Percentiles rank a stretch among this genome's conserved stretches.
Conservation (phyloP, 2,329 filamentous ascomycete genomes). For the Endoconidiophora polonica region DNA sequence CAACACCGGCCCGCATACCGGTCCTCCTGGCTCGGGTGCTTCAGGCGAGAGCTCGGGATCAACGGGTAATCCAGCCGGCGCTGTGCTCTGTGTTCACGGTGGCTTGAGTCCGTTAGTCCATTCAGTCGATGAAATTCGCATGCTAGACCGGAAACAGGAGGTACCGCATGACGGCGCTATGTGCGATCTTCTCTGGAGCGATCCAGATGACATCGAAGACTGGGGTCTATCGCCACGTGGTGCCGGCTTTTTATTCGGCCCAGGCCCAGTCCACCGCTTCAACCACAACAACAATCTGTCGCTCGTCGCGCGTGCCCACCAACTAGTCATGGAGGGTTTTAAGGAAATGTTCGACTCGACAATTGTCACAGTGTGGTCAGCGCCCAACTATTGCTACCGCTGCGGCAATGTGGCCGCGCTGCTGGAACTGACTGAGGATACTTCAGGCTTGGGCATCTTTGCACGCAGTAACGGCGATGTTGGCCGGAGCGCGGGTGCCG, state of each 20-base stretch:
- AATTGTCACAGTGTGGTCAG: slow-evolving; percentile 98
- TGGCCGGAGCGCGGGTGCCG: slow-evolving; percentile 34
- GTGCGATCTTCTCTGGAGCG: slow-evolving; percentile 96
- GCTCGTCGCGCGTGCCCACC: slow-evolving; percentile 83
- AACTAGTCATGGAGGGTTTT: slow-evolving; percentile 98
- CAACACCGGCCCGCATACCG: slow-evolving; percentile 29
- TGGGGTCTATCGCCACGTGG: slow-evolving; percentile 91
- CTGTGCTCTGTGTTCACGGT: slow-evolving; percentile 89
- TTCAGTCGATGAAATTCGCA: slow-evolving; percentile 83
- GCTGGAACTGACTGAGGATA: slow-evolving; percentile 78
- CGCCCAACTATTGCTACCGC: slow-evolving; percentile 91
- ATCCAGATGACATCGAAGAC: slow-evolving; percentile 93
- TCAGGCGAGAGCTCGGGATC: slow-evolving; percentile 49
- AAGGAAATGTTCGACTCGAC: slow-evolving; percentile 97
- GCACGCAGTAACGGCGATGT: slow-evolving; percentile 56
- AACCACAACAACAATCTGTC: slow-evolving; percentile 88
- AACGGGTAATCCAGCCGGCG: slow-evolving; percentile 55
- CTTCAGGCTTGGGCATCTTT: slow-evolving; percentile 54
- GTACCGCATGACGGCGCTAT: slow-evolving; percentile 97
- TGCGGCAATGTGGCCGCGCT: slow-evolving; percentile 94
- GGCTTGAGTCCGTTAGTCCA: slow-evolving; percentile 84
- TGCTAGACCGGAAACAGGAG: slow-evolving; percentile 93
- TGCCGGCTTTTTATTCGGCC: slow-evolving; percentile 87
- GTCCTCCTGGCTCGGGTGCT: slow-evolving; percentile 65
- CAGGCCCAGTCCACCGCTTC: slow-evolving; percentile 89